Base-by-base conservation (phyloP, 768 basidiomycete species). In the Candolleomyces aberdarensis region DNA sequence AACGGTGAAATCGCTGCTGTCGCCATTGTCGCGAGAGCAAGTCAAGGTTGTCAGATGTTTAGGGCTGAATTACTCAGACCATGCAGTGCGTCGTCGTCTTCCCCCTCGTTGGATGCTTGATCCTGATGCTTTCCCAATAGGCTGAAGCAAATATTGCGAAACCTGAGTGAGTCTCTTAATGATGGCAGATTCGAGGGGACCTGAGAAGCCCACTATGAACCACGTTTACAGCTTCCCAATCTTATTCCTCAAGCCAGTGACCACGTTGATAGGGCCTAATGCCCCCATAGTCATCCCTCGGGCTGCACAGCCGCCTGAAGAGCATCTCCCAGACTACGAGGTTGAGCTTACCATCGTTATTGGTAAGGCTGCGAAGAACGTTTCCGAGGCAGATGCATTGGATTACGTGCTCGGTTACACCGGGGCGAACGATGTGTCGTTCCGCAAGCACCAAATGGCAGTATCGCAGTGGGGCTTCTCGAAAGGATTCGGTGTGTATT, bases 401-500 rank as follows among this genome's bases (percentile, higher is more conserved):
- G 88, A 94, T 70, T 94, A 94, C 66, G 89, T 96, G 17, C 81
- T 95, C 0, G 93, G 84, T 2, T 96, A 93, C 68, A 91, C 89
- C 3, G 88, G 79, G 3, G 88, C 85, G 5, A 93, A 93, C 68
- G 91, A 93, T 67, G 92, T 91, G 3, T 93, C 92, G 5, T 93
- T 94, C 83, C 84, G 94, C 46, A 85, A 87, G 64, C 87, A 89
- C 66, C 94, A 95, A 70, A 76, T 90, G 74, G 84, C 85, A 3
- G 86, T 88, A 10, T 87, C 88, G 0, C 94, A 96, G 66, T 96
- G 94, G 93, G 78, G 83, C 32, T 94, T 92, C 73, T 92, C 91
- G 29, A 96, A 96, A 72, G 81, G 88, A 46, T 96, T 93, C 65
- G 93, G 92, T 88, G 60, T 26, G 81, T 66, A 9, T 10, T 54